Base-by-base conservation (phyloP, 2,329 filamentous ascomycete genomes). In the Thermochaetoides dissita region DNA sequence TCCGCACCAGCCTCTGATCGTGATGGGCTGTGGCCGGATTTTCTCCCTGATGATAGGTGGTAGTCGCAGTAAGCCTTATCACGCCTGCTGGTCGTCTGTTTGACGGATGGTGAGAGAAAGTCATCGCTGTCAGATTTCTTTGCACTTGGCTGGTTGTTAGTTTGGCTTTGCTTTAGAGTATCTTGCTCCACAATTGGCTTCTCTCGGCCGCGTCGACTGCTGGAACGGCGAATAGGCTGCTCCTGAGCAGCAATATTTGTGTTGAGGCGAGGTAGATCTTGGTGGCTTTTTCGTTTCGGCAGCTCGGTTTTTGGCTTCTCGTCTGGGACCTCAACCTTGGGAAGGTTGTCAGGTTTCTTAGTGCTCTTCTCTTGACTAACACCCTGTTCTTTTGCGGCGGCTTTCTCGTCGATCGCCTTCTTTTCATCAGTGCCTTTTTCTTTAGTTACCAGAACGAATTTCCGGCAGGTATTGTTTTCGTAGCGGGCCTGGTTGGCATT, bases 241-340 rank as follows among this genome's bases (percentile, higher is more conserved):
- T 46, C 12, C 35, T 38, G 60, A 34, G 60, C 53, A 12, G 45
- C 33, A 6, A 64, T 37, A 1, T 64, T 59, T 2, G 69, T 72
- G 30, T 68, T 63, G 10, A 72, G 57, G 6, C 59, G 61, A 4
- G 68, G 67, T 6, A 72, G 51, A 29, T 69, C 62, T n/a, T 56
- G 53, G 31, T 58, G 60, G 42, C 61, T 63, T 46, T 51, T 61
- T 17, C 55, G 56, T 39, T 55, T 57, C n/a, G 54, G 51, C 3
- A 58, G 24, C 30, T 53, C 41, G 11, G 56, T 24, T 5, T 24
- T 24, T 24, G 17, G 49, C 54, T 61, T 50, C 53, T 56, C 42
- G 10, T 49, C 51, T 41, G 33, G 41, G 8, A 44, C 39, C 24
- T 40, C 44, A 39, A 52, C 54, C 28, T 44, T 51, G 6, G n/a